Conservation (phyloP, 768 basidiomycete genomes). For the Tulasnella sp. region DNA sequence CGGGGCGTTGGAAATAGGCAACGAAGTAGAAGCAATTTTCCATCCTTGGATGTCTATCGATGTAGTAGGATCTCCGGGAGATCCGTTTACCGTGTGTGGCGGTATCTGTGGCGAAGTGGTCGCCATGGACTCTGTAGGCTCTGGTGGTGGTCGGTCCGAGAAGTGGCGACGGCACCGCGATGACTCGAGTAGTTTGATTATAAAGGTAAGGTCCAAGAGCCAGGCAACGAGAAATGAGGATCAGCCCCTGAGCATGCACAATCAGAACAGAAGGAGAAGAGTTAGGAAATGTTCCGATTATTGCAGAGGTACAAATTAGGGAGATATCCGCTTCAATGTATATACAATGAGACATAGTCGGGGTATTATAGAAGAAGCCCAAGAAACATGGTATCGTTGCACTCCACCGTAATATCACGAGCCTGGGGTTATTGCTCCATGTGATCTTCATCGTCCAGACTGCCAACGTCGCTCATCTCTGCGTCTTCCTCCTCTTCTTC, state of each 20-base stretch:
- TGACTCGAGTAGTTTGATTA: neutral
- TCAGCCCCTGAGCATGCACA: neutral
- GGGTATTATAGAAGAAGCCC: neutral
- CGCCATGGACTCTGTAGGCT: neutral
- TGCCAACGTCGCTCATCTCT: conserved; percentile 86
- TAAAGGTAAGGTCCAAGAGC: neutral
- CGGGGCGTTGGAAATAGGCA: conserved; percentile 76
- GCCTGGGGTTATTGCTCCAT: conserved; percentile 6
- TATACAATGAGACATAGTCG: neutral
- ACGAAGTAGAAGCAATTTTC: conserved; percentile 69
- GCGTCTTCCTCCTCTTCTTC: conserved; percentile 65
- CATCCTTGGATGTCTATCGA: conserved; percentile 69
- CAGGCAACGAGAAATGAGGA: neutral
- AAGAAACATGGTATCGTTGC: neutral
- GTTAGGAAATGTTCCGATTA: neutral
- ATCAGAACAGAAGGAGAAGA: neutral
- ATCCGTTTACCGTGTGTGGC: conserved; percentile 4
- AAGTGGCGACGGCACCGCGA: neutral
- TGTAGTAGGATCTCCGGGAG: conserved; percentile 44
- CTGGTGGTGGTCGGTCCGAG: conserved; percentile 1
- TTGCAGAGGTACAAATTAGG: conserved; percentile 9
- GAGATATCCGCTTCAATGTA: neutral
- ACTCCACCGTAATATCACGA: neutral
- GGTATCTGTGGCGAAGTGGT: conserved; percentile 13
- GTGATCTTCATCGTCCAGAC: conserved; percentile 69